Evolutionary conservation across 345 rosid species (phyloP), one percentile per base, ranked within the genome.

Genomic region (Bruguiera gymnorhiza): DNA sequence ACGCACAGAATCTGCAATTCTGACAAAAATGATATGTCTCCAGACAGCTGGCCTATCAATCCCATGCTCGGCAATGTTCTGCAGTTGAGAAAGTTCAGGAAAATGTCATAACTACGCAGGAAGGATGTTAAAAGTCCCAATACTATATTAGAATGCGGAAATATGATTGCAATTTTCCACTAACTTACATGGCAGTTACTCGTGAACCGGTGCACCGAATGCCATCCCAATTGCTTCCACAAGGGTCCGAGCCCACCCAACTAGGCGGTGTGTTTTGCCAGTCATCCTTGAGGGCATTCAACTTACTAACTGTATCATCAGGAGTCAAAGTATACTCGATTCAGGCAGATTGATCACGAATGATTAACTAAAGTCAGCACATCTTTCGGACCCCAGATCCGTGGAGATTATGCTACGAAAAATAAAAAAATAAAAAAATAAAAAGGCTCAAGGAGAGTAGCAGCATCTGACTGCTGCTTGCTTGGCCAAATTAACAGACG

Each of bases 171-270:
- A 56, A 23, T 3, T 48, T 34, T 59, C 4, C 48, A 37, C 68
- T 54, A 60, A 63, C 75, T 75, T 82, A 91, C 98, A 93, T 78
- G 69, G 86, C 78, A 16, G 73, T 79, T 32, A 93, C 78, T 0
- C 91, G 90, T 16, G 83, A 36, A 69, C 63, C n/a, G 57, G 16
- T 51, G 79, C 98, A 93, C 19, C 10, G 29, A 66, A 91, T 84
- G 60, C 98, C 98, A 0, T 76, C 89, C 98, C 98, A 93, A 0
- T 34, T 36, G 68, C 54, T 71, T 73, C 86, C 86, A 74, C 98
- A 93, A 75, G 98, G 98, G 76, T 93, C 94, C 24, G 61, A 0
- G 2, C 87, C 86, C 21, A 8, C 60, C 98, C 98, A 93, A 64
- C 24, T 69, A 36, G 89, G 78, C 23, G 97, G 97, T 51, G 43